Conservation (phyloP, 495 filamentous ascomycete genomes). For the Cercophora samala region DNA sequence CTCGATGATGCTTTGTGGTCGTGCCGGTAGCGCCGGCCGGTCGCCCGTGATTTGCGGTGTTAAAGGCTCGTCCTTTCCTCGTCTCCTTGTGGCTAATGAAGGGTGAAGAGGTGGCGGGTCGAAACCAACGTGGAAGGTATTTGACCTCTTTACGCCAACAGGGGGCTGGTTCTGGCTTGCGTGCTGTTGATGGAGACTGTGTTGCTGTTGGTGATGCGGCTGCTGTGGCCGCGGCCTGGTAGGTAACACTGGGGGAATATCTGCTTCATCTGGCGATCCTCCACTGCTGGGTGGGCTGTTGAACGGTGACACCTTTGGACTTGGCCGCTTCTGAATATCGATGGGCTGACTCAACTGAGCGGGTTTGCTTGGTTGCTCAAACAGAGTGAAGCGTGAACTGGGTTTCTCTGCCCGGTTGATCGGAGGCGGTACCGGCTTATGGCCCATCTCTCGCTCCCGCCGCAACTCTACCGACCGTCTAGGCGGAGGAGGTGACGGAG, state of each 20-base stretch:
- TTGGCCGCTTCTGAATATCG: slow-evolving; percentile 32
- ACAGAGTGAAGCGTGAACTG: slow-evolving; percentile 29
- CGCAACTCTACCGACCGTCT: slow-evolving; percentile 51
- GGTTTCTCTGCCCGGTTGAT: slow-evolving; percentile 83
- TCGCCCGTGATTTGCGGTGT: slow-evolving; percentile 41
- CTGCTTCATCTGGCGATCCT: slow-evolving; percentile 54
- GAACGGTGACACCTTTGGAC: slow-evolving; percentile 70
- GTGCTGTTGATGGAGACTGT: not conserved
- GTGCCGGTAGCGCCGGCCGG: slow-evolving; percentile 60
- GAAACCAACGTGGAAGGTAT: slow-evolving; percentile 34
- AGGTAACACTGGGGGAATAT: slow-evolving; percentile 41
- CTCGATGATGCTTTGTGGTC: slow-evolving; percentile 42
- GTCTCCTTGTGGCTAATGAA: slow-evolving; percentile 40
- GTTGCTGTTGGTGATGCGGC: not conserved
- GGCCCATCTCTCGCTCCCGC: slow-evolving; percentile 39
- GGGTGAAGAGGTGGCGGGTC: slow-evolving; percentile 52
- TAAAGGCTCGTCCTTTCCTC: slow-evolving; percentile 35
- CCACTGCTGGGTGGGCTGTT: slow-evolving; percentile 82
- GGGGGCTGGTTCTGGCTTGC: slow-evolving; percentile 6
- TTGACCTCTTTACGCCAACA: slow-evolving; percentile 23
- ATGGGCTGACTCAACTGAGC: slow-evolving; percentile 25
- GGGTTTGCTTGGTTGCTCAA: slow-evolving; percentile 27
- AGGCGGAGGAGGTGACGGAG: slow-evolving; percentile 54
- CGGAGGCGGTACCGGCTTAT: slow-evolving; percentile 54
- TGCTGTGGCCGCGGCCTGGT: slow-evolving; percentile 36